phyloP scores from a whole-genome alignment of 805 yeast genomes.

The Priceomyces fermenticarens region DNA sequence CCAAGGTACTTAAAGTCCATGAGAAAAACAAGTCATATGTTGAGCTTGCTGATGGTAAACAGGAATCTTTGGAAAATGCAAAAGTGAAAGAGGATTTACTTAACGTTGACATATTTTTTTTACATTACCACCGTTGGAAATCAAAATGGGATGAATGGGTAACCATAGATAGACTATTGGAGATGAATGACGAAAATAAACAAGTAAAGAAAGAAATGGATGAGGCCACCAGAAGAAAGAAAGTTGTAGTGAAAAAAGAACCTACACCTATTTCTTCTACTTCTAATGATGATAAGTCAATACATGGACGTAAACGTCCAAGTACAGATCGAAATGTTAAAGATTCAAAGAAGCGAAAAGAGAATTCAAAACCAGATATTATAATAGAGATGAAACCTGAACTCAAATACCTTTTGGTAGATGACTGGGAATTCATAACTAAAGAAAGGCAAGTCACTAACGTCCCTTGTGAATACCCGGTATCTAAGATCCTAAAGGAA shows the following conservation, averaged over 20 bases:
- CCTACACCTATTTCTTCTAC: not conserved
- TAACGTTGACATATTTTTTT: constrained; percentile 48
- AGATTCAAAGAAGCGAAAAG: constrained; percentile 4
- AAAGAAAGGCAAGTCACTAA: constrained; percentile 69
- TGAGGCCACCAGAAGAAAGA: constrained; percentile 16
- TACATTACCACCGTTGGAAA: constrained; percentile 97
- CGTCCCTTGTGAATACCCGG: constrained; percentile 59
- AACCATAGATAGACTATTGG: constrained; percentile 60
- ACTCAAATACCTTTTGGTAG: constrained; percentile 70
- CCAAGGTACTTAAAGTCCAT: constrained; percentile 67
- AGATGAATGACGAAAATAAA: constrained; percentile 65
- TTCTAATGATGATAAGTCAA: not conserved
- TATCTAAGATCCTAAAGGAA: constrained; percentile 50
- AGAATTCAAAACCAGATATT: constrained; percentile 38
- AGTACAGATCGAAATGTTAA: constrained; percentile 2
- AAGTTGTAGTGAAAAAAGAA: constrained; percentile 9
- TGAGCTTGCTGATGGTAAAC: constrained; percentile 38
- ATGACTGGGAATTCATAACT: constrained; percentile 92
- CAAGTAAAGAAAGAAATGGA: constrained; percentile 60
- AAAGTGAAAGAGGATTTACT: constrained; percentile 23
- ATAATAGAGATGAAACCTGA: constrained; percentile 57
- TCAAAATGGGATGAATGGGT: constrained; percentile 98
- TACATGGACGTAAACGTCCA: constrained; percentile 1
- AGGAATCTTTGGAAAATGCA: constrained; percentile 28
- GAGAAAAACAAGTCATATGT: constrained; percentile 48